Evolutionary conservation across 148 eudicot genomes (phyloP), one percentile per base, ranked within the genome.

Genomic region (Heliosperma pusillum): DNA sequence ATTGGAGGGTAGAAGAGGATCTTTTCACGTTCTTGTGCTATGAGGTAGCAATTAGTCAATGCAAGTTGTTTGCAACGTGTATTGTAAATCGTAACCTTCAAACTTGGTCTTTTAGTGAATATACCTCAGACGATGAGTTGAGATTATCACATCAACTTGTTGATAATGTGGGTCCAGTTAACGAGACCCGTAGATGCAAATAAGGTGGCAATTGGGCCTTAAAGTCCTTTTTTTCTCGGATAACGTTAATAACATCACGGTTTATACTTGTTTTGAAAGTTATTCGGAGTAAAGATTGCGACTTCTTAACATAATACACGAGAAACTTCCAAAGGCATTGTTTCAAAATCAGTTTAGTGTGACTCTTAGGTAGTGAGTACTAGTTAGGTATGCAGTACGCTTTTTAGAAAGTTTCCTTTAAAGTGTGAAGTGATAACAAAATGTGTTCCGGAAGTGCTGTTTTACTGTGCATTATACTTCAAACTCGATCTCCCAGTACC

Each of bases 51-150:
- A 58, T 9, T 10, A 17, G 9, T 16, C 24, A 58, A 2, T 21
- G 10, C 7, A 57, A 57, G 19, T 15, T n/a, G 21, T 57, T n/a
- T n/a, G 9, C 1, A 57, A 6, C 9, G 7, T 57, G 24, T 20
- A 57, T 57, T 57, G n/a, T 57, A 20, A 57, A 57, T 57, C n/a
- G n/a, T 57, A 20, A 57, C 61, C 20, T 57, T 57, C 61, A 57
- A 57, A 57, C n/a, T 57, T 5, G 7, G 24, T 3, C 61, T 20
- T 57, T 57, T 17, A 57, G 61, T 2, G 19, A 1, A 55, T 13
- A 19, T n/a, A 55, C 59, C 19, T 6, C 59, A 19, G 21, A 55
- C 59, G 19, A 55, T 55, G 59, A 55, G 59, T 12, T 55, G 59
- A 55, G 59, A 13, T 19, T 16, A 36, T 7, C 42, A 36, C 42